Base-by-base conservation (phyloP, 805 yeast genomes). In the Pichia exigua region DNA sequence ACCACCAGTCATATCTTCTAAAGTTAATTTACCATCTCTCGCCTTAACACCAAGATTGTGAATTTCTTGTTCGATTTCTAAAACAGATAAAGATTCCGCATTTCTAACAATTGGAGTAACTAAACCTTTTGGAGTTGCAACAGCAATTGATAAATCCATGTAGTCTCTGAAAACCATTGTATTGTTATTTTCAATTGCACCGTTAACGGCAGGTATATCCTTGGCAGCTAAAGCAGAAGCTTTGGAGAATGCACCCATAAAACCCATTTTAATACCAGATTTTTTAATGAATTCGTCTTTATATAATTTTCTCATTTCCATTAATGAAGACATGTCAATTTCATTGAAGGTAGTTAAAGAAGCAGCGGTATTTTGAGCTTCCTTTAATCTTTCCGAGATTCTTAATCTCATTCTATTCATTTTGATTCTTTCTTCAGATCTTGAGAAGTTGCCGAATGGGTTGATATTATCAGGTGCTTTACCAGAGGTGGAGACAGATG, bases 351-450 rank as follows among this genome's bases (percentile, higher is more conserved):
- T 92, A 51, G 99, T 92, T 67, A 92, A 81, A 45, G 98, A 88
- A 40, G 99, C 99, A 59, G 98, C 95, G 51, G 98, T 91, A 79
- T 94, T 94, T 75, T 92, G 99, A 38, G 98, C 87, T 78, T 94
- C 98, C 88, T 92, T 92, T 68, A 92, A 85, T 75, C 99, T 88
- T 78, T 92, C 98, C 55, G 99, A 96, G 61, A 94, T 94, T 79
- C 99, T 88, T 74, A 88, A 73, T 76, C 99, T 86, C 98, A 92
- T 94, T 78, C 99, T 87, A 83, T 91, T 94, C 98, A 92, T 92
- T 79, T 92, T 92, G 58, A 94, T 95, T 69, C 90, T 82, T 67
- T 83, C 86, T 75, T 94, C 98, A 56, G 74, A 72, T 76, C 99
- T 87, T 53, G 94, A 78, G 66, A 87, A 88, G 38, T 78, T 61